Evolutionary conservation across 2,329 filamentous ascomycete genomes (phyloP).

Genomic region (Aspergillus pseudoglaucus): DNA sequence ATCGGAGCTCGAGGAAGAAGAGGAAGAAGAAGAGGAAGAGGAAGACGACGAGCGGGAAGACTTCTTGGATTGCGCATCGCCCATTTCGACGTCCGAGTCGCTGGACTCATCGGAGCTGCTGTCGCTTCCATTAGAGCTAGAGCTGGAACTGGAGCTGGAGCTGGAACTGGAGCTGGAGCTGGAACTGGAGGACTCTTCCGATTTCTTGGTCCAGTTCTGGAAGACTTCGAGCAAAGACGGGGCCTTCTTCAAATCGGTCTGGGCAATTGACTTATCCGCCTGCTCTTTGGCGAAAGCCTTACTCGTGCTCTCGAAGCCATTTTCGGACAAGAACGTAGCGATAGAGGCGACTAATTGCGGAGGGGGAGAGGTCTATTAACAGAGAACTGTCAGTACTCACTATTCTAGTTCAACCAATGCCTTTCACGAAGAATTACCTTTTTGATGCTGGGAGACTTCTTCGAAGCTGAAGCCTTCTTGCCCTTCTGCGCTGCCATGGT

Average conservation of each 20-base stretch:
- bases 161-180: constrained; percentile 11
- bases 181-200: constrained; percentile 11
- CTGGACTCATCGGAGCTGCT: constrained; percentile 31
- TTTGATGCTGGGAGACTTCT: constrained; percentile 21
- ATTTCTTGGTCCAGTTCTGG: constrained; percentile 20
- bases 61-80: constrained; percentile 29
- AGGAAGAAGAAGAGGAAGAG: constrained; percentile 25
- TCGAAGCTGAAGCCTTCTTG: constrained; percentile 16
- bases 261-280: constrained; percentile 22
- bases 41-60: constrained; percentile 22
- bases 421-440: constrained; percentile 5
- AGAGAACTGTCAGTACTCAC: constrained; percentile 1
- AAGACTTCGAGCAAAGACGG: constrained; percentile 38
- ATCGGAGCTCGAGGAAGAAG: constrained; percentile 35
- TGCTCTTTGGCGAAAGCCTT: constrained; percentile 59
- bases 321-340: constrained; percentile 58
- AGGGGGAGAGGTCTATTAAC: constrained; percentile 39
- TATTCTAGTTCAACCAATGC: neutral
- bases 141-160: constrained; percentile 9
- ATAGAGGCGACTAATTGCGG: constrained; percentile 61
- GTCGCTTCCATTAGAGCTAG: constrained; percentile 21
- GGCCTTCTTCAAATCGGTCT: constrained; percentile 21
- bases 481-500: constrained; percentile 22
- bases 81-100: constrained; percentile 39
- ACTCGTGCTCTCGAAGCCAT: constrained; percentile 58